phyloP scores from a whole-genome alignment of 2,329 filamentous ascomycete species.

The Arachnomyces sp. region DNA sequence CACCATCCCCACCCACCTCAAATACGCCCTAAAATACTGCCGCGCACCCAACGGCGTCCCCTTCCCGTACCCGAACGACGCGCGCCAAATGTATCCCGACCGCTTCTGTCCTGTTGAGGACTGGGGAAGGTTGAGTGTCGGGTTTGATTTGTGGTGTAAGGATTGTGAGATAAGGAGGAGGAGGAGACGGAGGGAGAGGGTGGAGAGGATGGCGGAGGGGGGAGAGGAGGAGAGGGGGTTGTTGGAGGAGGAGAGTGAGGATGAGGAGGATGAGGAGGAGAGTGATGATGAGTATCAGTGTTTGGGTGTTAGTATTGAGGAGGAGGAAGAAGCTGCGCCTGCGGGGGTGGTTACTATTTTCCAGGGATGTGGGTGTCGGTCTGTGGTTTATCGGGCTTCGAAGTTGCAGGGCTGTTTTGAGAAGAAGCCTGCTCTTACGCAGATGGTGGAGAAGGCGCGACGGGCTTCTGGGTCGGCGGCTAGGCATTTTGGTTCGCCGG shows the following conservation, averaged over 20 bases:
- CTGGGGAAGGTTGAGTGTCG: conserved; percentile 4
- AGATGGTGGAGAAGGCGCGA: too few relatives aligned
- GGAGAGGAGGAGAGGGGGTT: not conserved
- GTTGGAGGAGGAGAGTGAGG: not conserved
- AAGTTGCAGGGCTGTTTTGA: conserved; percentile 1
- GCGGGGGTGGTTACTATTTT: not conserved
- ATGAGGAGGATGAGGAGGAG: not conserved
- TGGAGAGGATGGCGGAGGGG: not conserved
- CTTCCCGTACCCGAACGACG: conserved; percentile 3
- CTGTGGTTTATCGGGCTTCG: too few relatives aligned
- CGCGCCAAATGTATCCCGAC: conserved; percentile 1
- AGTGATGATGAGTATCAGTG: too few relatives aligned
- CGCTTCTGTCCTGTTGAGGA: conserved; percentile 10
- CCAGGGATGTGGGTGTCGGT: too few relatives aligned
- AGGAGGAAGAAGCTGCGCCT: not conserved
- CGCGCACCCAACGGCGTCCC: conserved; percentile 11
- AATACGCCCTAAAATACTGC: conserved; percentile 11
- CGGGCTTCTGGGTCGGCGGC: too few relatives aligned
- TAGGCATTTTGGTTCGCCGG: too few relatives aligned
- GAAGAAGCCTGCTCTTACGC: too few relatives aligned
- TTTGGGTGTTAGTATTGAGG: not conserved
- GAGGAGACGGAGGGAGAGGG: not conserved
- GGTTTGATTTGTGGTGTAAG: conserved; percentile 4
- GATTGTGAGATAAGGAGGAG: conserved; percentile 4
- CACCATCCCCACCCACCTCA: conserved; percentile 9